Base-by-base conservation (phyloP, 139 green algal species). In the Dunaliella primolecta region DNA sequence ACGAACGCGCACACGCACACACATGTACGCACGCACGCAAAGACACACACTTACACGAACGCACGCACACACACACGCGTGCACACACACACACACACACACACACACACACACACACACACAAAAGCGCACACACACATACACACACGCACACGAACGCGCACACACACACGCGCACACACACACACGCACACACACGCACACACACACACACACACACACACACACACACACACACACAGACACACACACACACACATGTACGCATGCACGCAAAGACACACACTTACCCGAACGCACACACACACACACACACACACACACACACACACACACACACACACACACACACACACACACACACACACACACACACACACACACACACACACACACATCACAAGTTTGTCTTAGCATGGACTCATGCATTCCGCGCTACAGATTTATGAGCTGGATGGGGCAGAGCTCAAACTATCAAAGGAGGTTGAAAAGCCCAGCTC, bases 401-500 rank as follows among this genome's bases (percentile, higher is more conserved):
- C 21, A 30, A 81, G 23, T 23, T 29, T 38, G 3, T 3, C 76
- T 25, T 2, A 72, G 32, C 24, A 86, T n/a, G 27, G 20, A 36
- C 27, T 11, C 30, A 25, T 83, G 2, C 79, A 36, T n/a, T 74
- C 2, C 64, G 21, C 35, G 7, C n/a, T n/a, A 33, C 33, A 95
- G 91, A 87, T 97, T 0, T 97, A 93, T 70, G 89, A 96, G 84
- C 85, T 98, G 11, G 86, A 92, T 15, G 95, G 91, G 0, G n/a
- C 89, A 24, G 92, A 95, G 0, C 80, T 97, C 1, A 92, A 93
- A 72, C 78, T 88, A 1, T 11, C 91, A 1, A 87, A 88, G 36
- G 89, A 96, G 32, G 46, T 81, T 0, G 92, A 96, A 80, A 93
- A 92, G 85, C 83, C 86, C 23, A 38, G 76, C 1, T 79, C 83